Evolutionary conservation across 176 grass and related monocot genomes (phyloP).

Genomic region (Tuctoria greenei): DNA sequence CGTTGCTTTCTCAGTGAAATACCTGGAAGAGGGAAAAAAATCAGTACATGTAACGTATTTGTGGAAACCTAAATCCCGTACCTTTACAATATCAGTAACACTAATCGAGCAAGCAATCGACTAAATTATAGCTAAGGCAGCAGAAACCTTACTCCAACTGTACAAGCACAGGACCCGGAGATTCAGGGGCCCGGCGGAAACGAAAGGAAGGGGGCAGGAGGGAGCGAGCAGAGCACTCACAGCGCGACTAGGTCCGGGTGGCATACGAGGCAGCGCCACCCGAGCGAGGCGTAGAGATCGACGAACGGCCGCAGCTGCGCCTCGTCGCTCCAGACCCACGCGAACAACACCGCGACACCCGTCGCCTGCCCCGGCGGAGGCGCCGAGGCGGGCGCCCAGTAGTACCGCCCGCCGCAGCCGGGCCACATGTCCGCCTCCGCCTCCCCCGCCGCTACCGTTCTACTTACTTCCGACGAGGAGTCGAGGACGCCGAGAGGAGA

Average conservation of each 20-base stretch:
- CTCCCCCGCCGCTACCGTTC: background rate
- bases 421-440: conserved; percentile 62
- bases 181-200: background rate
- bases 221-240: conserved; percentile 41
- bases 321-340: conserved; percentile 89
- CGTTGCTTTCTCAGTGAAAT: conserved; percentile 81
- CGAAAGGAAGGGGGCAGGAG: background rate
- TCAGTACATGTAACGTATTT: conserved; percentile 18
- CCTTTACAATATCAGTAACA: background rate
- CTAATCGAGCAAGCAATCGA: background rate
- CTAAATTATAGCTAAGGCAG: background rate
- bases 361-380: conserved; percentile 42
- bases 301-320: conserved; percentile 72
- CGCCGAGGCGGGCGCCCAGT: conserved; percentile 52
- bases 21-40: conserved; percentile 57
- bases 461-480: background rate
- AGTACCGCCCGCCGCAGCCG: conserved; percentile 67
- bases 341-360: conserved; percentile 77
- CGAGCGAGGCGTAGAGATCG: conserved; percentile 82
- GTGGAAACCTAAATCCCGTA: background rate
- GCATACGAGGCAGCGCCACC: conserved; percentile 84
- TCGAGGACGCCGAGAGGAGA: conserved; percentile 24
- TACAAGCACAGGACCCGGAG: background rate
- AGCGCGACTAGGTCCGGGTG: conserved; percentile 80
- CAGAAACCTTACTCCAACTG: background rate